A percentile compares a stretch with the other conserved stretches of the same genome.
Evolutionary conservation across 164 flowering plant species (phyloP).

Genomic region (Cinnamomum chago): DNA sequence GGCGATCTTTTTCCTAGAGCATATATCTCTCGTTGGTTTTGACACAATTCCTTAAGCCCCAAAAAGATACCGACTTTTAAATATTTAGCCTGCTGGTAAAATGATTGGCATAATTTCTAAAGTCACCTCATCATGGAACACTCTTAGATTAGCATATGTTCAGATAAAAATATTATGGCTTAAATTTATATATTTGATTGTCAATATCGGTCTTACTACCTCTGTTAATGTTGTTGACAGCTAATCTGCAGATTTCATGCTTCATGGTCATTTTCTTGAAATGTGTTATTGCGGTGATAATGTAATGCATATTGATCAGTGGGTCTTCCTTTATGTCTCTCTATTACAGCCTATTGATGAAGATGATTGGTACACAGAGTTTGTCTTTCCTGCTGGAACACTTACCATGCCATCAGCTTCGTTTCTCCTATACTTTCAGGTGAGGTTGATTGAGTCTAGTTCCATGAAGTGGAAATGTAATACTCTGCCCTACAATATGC

Average conservation of each 20-base stretch:
- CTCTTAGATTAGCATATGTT: too few relatives aligned
- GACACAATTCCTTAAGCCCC: too few relatives aligned
- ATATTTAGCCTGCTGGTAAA: too few relatives aligned
- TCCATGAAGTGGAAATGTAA: background rate
- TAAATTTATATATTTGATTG: background rate
- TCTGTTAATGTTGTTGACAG: too few relatives aligned
- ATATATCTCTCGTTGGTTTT: too few relatives aligned
- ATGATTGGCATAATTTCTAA: too few relatives aligned
- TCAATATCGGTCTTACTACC: background rate
- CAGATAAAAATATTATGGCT: too few relatives aligned
- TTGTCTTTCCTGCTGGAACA: conserved; percentile 17
- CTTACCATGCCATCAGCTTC: conserved; percentile 18
- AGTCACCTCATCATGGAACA: too few relatives aligned
- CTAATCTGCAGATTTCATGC: background rate
- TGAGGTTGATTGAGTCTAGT: background rate
- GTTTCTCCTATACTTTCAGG: conserved; percentile 24
- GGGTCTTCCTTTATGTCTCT: background rate
- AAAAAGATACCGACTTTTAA: too few relatives aligned
- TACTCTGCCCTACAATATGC: too few relatives aligned
- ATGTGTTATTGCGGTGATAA: background rate
- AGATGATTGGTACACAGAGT: conserved; percentile 19
- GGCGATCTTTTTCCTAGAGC: too few relatives aligned
- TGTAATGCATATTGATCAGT: background rate
- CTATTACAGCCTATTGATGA: background rate
- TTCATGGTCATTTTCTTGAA: background rate